Base-by-base conservation (phyloP, 768 basidiomycete genomes). In the Suillus discolor region DNA sequence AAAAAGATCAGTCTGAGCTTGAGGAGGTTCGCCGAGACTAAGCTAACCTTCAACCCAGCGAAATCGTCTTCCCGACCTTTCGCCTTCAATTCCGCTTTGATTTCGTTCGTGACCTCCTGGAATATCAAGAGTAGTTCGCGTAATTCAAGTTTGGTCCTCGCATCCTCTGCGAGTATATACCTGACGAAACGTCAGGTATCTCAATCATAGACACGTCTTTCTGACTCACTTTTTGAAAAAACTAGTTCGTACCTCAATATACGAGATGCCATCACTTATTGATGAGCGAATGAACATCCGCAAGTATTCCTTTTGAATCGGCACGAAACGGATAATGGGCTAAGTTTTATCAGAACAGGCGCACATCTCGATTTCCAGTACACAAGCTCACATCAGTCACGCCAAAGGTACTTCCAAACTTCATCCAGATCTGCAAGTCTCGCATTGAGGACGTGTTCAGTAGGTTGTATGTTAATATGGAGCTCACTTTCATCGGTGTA, bases 221-320 rank as follows among this genome's bases (percentile, higher is more conserved):
- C 25, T 7, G 20, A 34, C 73, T 60, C 62, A 82, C 82, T 79
- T 79, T 62, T 65, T 42, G 42, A 67, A 72, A 66, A 83, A 83
- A 67, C 78, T 78, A 38, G 81, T 75, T 6, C 82, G 76, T 7
- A 79, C 72, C 68, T 84, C 83, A 25, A 79, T 72, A 65, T 84
- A 84, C 11, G 79, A 80, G 55, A 84, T 79, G 2, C 83, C 83
- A 64, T 85, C 83, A 4, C 74, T 78, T 39, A 84, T 74, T 4
- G 78, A 80, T 41, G 78, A 74, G 44, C 74, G 62, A 67, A 85
- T 68, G 68, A 82, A 80, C 62, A 79, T 70, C 16, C 64, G 67
- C 18, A 71, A 57, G 42, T 72, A 63, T 23, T 62, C 62, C 44
- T 57, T 63, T 44, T 67, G 69, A 38, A 73, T 67, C 16, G 72